phyloP scores from a whole-genome alignment of 176 grass and related monocot genomes.

The Zizania latifolia region DNA sequence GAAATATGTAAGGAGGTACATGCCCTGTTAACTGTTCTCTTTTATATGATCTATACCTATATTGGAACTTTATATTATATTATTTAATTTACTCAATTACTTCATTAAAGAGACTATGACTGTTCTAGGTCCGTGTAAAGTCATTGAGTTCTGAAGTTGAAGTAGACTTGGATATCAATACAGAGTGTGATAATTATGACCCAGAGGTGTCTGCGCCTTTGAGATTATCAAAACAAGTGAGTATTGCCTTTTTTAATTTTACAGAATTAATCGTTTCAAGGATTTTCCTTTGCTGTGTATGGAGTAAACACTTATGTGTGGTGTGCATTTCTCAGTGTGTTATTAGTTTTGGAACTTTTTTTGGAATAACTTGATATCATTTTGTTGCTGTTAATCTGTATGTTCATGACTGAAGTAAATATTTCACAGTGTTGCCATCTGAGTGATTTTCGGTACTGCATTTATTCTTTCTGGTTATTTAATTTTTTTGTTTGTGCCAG shows the following conservation, averaged over 20 bases:
- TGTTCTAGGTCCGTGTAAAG: constrained; percentile 67
- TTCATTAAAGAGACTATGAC: neutral
- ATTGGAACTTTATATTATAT: neutral
- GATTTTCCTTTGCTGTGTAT: neutral
- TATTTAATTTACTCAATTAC: neutral
- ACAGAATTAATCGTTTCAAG: neutral
- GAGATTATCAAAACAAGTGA: constrained; percentile 59
- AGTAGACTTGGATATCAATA: constrained; percentile 63
- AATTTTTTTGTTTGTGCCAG: neutral
- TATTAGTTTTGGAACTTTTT: neutral
- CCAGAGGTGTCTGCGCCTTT: constrained; percentile 30
- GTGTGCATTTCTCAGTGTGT: neutral
- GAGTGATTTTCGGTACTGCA: neutral
- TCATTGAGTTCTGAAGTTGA: constrained; percentile 64
- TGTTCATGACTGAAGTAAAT: neutral
- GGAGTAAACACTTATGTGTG: neutral
- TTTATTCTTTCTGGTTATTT: neutral
- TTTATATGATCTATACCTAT: neutral
- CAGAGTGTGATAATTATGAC: constrained; percentile 66
- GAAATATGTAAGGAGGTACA: constrained; percentile 78
- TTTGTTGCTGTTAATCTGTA: neutral
- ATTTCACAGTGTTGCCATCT: neutral
- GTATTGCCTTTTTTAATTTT: constrained; percentile 1
- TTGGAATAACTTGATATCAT: neutral
- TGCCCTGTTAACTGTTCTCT: neutral